Evolutionary conservation across 768 basidiomycete species (phyloP).

Genomic region (Pholiota conissans): DNA sequence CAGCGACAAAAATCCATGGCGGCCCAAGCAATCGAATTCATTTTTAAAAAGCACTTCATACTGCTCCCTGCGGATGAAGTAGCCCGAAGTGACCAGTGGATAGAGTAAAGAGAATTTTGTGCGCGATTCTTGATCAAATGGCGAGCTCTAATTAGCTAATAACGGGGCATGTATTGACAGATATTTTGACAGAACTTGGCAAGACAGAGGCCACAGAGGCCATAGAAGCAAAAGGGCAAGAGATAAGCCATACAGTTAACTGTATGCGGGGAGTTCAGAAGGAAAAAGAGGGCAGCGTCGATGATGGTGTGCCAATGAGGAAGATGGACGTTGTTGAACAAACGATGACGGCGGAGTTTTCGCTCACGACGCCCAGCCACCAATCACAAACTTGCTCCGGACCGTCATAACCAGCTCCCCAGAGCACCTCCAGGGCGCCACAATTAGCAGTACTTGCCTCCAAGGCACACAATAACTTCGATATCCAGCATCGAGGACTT

Average conservation of each 20-base stretch:
- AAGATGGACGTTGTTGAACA: no score
- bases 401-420: not conserved
- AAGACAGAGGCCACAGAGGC: not conserved
- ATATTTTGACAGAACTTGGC: not conserved
- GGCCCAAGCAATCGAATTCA: not conserved
- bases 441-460: not conserved
- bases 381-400: not conserved
- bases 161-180: not conserved
- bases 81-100: not conserved
- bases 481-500: not conserved
- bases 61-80: not conserved
- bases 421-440: not conserved
- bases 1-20: not conserved
- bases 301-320: no score
- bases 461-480: not conserved
- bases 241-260: not conserved
- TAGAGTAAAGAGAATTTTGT: constrained; percentile 5
- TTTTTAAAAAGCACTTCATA: not conserved
- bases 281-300: not conserved
- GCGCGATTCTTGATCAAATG: constrained; percentile 15
- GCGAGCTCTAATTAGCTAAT: not conserved
- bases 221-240: not conserved
- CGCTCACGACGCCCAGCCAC: not conserved
- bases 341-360: not conserved
- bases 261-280: not conserved